Evolutionary conservation across 441 rosid species (phyloP), one percentile per base, ranked within the genome.

Genomic region (Lagerstroemia fauriei): DNA sequence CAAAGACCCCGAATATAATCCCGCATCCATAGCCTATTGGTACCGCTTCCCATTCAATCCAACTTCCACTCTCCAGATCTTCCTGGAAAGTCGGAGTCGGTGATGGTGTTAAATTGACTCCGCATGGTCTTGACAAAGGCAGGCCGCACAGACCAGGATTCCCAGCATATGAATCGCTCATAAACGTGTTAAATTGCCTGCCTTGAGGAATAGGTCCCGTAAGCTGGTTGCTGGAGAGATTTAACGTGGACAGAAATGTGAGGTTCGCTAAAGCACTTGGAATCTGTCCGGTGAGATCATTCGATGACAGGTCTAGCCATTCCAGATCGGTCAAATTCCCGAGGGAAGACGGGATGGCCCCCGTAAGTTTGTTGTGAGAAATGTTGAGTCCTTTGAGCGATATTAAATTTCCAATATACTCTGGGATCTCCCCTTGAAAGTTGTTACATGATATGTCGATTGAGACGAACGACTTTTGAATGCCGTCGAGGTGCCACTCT

Each of bases 51-150:
- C 70, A 65, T 14, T n/a, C 34, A 29, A 65, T n/a, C 32, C 70
- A 11, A 2, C 59, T 7, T 18, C n/a, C 78, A 17, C 61, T 32
- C 24, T 11, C 24, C 0, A 0, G 4, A 22, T 29, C 70, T 27
- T 12, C 70, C 27, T 27, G 34, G 32, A 29, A 27, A 18, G n/a
- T 53, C 27, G 70, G 12, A 27, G 34, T 10, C 2, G 70, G 70
- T n/a, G 70, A 65, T 13, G 27, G 29, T 16, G 0, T 25, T 11
- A 32, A 91, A 10, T 84, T 83, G 68, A 89, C 79, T 57, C 84
- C 53, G n/a, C 76, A 73, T 73, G n/a, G 31, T 2, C 20, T 73
- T 14, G 31, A 27, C 76, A 73, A 22, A 20, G 76, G 76, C 17
- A 22, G 53, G 1, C 76, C 76, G 24, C 76, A 73, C 4, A 73